Evolutionary conservation across 2,329 filamentous ascomycete species (phyloP).

Genomic region (Ambrosiella beaveri): DNA sequence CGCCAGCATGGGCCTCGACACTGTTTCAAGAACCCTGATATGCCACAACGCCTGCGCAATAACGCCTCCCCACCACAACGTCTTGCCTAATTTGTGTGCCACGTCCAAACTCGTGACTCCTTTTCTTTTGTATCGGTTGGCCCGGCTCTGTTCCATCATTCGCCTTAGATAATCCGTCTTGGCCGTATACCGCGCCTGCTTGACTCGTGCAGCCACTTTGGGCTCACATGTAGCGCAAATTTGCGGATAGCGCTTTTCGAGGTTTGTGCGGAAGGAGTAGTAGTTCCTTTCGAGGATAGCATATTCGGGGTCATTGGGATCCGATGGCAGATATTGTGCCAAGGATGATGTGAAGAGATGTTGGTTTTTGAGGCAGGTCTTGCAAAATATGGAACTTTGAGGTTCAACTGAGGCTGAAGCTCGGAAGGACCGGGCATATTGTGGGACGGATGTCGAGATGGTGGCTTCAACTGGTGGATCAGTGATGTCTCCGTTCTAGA

Average conservation of each 20-base stretch:
- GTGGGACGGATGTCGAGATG: slow-evolving; percentile 19
- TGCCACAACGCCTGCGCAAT: slow-evolving; percentile 35
- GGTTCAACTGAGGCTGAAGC: slow-evolving; percentile 19
- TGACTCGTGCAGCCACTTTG: slow-evolving; percentile 51
- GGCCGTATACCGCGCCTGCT: slow-evolving; percentile 58
- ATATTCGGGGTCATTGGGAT: slow-evolving; percentile 50
- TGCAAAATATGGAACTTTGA: slow-evolving; percentile 42
- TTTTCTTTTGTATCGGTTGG: slow-evolving; percentile 19
- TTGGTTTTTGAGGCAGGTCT: slow-evolving; percentile 76
- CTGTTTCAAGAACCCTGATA: slow-evolving; percentile 17
- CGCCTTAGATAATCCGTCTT: slow-evolving; percentile 65
- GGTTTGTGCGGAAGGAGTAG: slow-evolving; percentile 48
- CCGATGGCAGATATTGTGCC: slow-evolving; percentile 58
- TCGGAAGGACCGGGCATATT: slow-evolving; percentile 10
- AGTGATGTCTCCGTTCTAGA: slow-evolving; percentile 68
- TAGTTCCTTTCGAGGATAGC: slow-evolving; percentile 49
- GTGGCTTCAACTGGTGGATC: slow-evolving; percentile 57
- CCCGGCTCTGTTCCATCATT: slow-evolving; percentile 50
- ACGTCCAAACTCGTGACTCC: slow-evolving; percentile 25
- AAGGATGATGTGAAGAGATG: slow-evolving; percentile 59
- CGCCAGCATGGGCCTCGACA: slow-evolving; percentile 1
- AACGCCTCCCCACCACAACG: slow-evolving; percentile 32
- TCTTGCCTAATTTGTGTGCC: slow-evolving; percentile 25
- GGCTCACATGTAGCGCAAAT: slow-evolving; percentile 70
- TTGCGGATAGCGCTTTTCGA: slow-evolving; percentile 76